Conservation (phyloP, 2,329 filamentous ascomycete species). For the Tolypocladium ophioglossoides region DNA sequence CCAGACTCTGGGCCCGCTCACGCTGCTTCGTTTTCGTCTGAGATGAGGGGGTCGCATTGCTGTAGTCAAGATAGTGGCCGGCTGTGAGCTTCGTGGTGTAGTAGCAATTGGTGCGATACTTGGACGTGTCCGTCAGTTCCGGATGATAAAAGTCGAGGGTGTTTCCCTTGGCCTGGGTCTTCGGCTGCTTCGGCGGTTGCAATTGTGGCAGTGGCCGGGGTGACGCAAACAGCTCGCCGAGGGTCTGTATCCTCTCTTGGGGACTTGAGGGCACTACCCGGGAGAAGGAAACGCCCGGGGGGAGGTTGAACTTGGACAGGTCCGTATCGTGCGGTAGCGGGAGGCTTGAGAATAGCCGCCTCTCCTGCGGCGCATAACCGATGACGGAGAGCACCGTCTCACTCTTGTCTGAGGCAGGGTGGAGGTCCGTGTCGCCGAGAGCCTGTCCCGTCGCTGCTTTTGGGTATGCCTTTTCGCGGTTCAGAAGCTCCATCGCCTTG, state of each 20-base stretch:
- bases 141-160: conserved; percentile 42
- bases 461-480: conserved; percentile 47
- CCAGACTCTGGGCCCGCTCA: conserved; percentile 60
- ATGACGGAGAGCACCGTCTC: conserved; percentile 62
- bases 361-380: conserved; percentile 62
- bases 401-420: conserved; percentile 29
- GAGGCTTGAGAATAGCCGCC: conserved; percentile 79
- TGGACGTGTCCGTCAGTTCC: conserved; percentile 44
- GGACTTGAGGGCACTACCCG: conserved; percentile 21
- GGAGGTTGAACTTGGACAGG: conserved; percentile 42
- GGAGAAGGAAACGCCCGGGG: conserved; percentile 55
- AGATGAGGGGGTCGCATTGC: conserved; percentile 48
- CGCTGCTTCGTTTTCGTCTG: conserved; percentile 53
- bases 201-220: conserved; percentile 54
- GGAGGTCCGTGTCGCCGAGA: conserved; percentile 27
- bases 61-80: conserved; percentile 61
- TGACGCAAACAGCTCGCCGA: conserved; percentile 66
- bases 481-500: conserved; percentile 50
- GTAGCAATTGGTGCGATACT: conserved; percentile 48
- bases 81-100: conserved; percentile 54
- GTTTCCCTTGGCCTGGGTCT: conserved; percentile 55
- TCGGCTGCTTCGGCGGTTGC: conserved; percentile 61
- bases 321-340: conserved; percentile 26
- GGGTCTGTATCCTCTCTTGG: conserved; percentile 46
- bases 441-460: conserved; percentile 24